Evolutionary conservation across 163 green algal species (phyloP), one percentile per base, ranked within the genome.

Genomic region (Smithsoniella earleae): DNA sequence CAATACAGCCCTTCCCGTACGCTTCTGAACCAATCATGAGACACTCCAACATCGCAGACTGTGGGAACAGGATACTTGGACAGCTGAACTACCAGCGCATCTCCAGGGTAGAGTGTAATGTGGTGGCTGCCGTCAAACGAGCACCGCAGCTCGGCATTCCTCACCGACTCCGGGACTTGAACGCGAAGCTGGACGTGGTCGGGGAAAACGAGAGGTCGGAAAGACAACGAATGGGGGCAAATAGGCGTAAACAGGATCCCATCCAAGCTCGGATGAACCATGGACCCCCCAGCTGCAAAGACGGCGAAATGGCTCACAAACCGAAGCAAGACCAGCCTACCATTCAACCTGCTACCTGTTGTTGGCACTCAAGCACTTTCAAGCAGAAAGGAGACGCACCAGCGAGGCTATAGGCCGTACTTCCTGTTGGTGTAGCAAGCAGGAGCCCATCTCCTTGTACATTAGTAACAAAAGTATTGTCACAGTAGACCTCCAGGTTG

Each of bases 221-320:
- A 88, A 58, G 86, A 94, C 1, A 98, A 86, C 16, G 87, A 95
- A 85, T 98, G 94, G 0, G 94, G 91, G 81, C 92, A 98, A 78
- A 98, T 93, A 58, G 93, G 93, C 0, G 94, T 98, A 85, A 98
- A 95, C 5, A 98, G 86, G 64, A 98, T 96, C 78, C 85, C 89
- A 27, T 18, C 77, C 1, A 37, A 82, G 75, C 75, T 87, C 89
- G 94, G 94, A 84, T 98, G 91, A 44, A 97, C 89, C 89, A 97
- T 97, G 66, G 85, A 93, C 4, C 93, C 92, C 2, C 85, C 84
- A n/a, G 81, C 79, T n/a, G n/a, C n/a, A n/a, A n/a, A n/a, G 18
- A 34, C 20, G 34, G 44, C 10, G 6, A 34, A 72, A 13, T 16
- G 34, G n/a, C 20, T 13, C 13, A 6, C 58, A 13, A 18, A 72